phyloP scores from a whole-genome alignment of 306 rosid genomes.

The Erythrophleum fordii region DNA sequence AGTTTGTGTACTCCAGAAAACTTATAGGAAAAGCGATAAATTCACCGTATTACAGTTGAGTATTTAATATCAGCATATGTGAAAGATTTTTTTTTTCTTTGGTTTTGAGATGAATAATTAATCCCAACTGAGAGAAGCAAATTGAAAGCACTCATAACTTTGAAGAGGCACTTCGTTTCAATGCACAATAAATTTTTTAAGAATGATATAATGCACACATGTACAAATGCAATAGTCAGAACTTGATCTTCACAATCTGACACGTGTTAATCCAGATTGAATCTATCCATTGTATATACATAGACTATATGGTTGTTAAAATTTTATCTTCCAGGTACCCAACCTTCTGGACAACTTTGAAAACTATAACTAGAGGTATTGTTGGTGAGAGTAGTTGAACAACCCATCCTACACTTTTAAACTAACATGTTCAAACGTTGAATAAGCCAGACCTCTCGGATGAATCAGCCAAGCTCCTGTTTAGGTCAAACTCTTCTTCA shows the following conservation, averaged over 20 bases:
- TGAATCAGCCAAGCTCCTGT: not conserved
- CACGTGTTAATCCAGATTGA: not conserved
- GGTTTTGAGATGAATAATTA: no score
- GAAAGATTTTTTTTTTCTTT: not conserved
- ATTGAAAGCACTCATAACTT: not conserved
- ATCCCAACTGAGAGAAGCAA: no score
- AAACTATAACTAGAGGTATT: not conserved
- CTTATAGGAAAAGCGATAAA: not conserved
- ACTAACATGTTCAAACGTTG: not conserved
- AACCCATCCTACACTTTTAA: not conserved
- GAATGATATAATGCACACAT: no score
- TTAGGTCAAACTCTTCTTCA: not conserved
- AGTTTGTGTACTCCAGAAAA: not conserved
- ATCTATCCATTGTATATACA: not conserved
- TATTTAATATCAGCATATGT: not conserved
- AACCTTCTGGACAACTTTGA: not conserved
- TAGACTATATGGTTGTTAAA: not conserved
- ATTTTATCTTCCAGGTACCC: not conserved
- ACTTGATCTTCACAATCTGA: no score
- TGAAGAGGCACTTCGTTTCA: not conserved
- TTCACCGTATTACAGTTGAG: not conserved
- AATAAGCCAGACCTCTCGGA: not conserved
- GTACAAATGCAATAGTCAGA: no score
- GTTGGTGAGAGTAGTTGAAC: not conserved
- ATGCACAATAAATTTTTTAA: not conserved